Conservation (phyloP, 108 stramenopile species). For the Nannochloropsis granulata region DNA sequence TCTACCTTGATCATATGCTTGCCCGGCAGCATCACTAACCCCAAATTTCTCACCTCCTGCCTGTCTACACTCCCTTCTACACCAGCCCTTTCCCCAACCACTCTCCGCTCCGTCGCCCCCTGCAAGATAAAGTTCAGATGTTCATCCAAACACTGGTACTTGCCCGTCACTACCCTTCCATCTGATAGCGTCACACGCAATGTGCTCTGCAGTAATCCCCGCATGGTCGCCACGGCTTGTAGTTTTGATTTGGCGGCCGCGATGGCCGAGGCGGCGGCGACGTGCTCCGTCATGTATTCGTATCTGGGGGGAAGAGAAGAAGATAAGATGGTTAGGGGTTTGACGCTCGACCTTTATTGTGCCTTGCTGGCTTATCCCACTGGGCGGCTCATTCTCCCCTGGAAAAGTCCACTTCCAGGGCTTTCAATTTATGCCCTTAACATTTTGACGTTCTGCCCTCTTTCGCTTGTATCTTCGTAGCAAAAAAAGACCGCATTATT, state of each 20-base stretch:
- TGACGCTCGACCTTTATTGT: too few relatives aligned
- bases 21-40: neutral
- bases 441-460: too few relatives aligned
- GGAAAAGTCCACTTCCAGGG: too few relatives aligned
- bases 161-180: neutral
- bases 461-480: too few relatives aligned
- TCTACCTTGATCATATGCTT: neutral
- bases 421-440: too few relatives aligned
- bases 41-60: neutral
- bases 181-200: neutral
- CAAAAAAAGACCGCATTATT: too few relatives aligned
- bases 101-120: neutral
- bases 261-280: too few relatives aligned
- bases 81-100: neutral
- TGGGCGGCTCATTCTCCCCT: too few relatives aligned
- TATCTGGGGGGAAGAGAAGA: too few relatives aligned
- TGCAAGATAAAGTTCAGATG: neutral
- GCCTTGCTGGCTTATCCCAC: too few relatives aligned
- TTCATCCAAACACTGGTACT: neutral
- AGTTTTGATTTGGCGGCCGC: neutral
- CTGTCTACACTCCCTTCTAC: neutral
- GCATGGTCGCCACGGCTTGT: neutral
- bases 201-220: neutral
- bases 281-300: too few relatives aligned
- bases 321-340: too few relatives aligned